Conservation (phyloP, 148 eudicot genomes). For the Nepenthes gracilis region DNA sequence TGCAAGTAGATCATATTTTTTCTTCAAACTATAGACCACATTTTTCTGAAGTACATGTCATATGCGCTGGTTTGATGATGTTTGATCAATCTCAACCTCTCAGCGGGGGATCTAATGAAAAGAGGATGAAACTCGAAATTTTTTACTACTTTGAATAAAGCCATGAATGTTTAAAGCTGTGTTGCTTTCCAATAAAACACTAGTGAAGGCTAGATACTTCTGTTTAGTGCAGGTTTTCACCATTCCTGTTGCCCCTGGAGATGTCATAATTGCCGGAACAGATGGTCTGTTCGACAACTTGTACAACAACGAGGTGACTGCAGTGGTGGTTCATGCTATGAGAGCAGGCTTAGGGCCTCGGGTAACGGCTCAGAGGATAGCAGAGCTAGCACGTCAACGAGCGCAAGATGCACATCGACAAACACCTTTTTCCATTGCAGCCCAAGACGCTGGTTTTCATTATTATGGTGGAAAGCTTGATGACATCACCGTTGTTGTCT, state of each 20-base stretch:
- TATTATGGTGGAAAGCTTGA: conserved; percentile 70
- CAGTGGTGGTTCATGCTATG: conserved; percentile 49
- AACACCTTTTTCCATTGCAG: conserved; percentile 66
- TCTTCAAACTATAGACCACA: too few relatives aligned
- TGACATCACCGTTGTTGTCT: conserved; percentile 65
- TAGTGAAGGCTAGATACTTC: not conserved
- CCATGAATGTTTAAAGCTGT: too few relatives aligned
- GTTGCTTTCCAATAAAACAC: too few relatives aligned
- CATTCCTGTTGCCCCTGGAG: conserved; percentile 63
- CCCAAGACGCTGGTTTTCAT: conserved; percentile 63
- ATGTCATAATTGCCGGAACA: conserved; percentile 61
- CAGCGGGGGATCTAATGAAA: too few relatives aligned
- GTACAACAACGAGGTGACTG: conserved; percentile 56
- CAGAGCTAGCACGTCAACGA: conserved; percentile 58
- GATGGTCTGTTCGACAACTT: conserved; percentile 69
- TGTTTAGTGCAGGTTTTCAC: conserved; percentile 41
- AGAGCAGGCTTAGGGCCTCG: conserved; percentile 55
- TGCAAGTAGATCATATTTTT: too few relatives aligned
- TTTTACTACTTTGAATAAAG: too few relatives aligned
- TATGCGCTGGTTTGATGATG: too few relatives aligned
- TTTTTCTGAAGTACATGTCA: too few relatives aligned
- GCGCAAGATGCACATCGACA: conserved; percentile 50
- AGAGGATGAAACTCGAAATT: too few relatives aligned
- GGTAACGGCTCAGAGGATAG: conserved; percentile 62
- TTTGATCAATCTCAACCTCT: too few relatives aligned